Evolutionary conservation across 2,329 filamentous ascomycete species (phyloP), one percentile per base, ranked within the genome.

Genomic region (Neofusicoccum sp.): DNA sequence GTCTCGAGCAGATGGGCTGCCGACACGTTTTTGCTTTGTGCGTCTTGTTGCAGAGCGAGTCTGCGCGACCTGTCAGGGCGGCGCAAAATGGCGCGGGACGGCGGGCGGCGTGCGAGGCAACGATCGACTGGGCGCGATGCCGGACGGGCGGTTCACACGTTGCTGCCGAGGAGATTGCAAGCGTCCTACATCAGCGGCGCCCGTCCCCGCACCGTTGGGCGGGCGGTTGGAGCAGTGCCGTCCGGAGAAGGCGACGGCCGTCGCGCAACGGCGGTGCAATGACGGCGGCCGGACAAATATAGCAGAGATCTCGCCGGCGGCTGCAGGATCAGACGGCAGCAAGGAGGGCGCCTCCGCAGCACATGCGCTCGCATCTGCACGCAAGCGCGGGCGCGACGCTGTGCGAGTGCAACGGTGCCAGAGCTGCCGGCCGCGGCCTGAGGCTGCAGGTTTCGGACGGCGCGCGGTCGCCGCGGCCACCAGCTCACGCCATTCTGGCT

Each of bases 1-100:
- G 34, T 40, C 49, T 41, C 49, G 49, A 54, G 49, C 49, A 54
- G 51, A 56, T 44, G 43, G 43, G 51, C 38, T 43, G 51, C 38
- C 36, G 51, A 44, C 51, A 56, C 51, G 51, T 41, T 56, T 24
- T 43, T 30, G 44, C 38, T 56, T 56, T 56, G 38, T 56, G 28
- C 14, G 26, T 9, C n/a, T 28, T 56, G 51, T 56, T 28, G 20
- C 51, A 56, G 51, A 56, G 26, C 33, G 51, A 43, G 36, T 56
- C 51, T 56, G 51, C 51, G 51, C 28, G 28, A 56, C 51, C 51
- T 56, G 36, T 56, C 51, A 56, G 33, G 43, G 30, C 43, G 14
- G 20, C 47, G 16, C 20, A 16, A 36, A 36, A 34, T 14, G 31
- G 33, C 33, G 49, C 49, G 49, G 14, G 24, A n/a, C 16, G 51